Evolutionary conservation across 768 basidiomycete species (phyloP).

Genomic region (Neoboletus brunneissimus): DNA sequence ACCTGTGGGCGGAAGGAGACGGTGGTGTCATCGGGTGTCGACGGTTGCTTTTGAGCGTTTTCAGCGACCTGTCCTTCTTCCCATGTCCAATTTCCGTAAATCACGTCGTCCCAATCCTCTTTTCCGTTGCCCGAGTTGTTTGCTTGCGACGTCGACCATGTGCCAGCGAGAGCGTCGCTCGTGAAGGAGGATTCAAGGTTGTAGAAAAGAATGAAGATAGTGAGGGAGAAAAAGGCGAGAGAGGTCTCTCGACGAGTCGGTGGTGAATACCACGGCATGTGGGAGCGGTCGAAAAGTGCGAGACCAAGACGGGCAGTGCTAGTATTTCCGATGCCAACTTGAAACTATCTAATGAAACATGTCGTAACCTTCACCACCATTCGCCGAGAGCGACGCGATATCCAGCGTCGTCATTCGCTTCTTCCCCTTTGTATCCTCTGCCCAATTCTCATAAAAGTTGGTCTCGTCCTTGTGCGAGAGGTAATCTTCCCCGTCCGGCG

Average conservation of each 20-base stretch:
- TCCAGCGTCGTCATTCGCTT: constrained; percentile 37
- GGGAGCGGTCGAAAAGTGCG: too few relatives aligned
- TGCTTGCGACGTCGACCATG: constrained; percentile 26
- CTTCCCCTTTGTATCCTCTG: constrained; percentile 69
- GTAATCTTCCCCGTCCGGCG: constrained; percentile 33
- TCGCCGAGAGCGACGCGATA: constrained; percentile 27
- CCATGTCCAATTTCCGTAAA: constrained; percentile 72
- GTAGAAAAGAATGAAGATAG: constrained; percentile 67
- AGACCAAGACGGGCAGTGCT: not conserved
- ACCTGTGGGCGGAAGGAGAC: constrained; percentile 23
- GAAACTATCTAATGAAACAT: constrained; percentile 3
- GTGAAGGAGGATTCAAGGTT: constrained; percentile 67
- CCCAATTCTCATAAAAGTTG: constrained; percentile 90
- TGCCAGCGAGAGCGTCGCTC: constrained; percentile 32
- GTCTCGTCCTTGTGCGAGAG: constrained; percentile 52
- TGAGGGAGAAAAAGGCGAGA: constrained; percentile 62
- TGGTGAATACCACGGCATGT: constrained; percentile 57
- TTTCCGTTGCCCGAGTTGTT: constrained; percentile 33
- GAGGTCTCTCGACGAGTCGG: constrained; percentile 73
- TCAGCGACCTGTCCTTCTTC: constrained; percentile 58
- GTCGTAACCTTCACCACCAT: constrained; percentile 7
- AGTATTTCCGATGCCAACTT: not conserved
- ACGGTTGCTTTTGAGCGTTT: constrained; percentile 47
- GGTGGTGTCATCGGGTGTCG: constrained; percentile 21
- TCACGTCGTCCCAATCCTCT: constrained; percentile 53